Evolutionary conservation across 2,329 filamentous ascomycete genomes (phyloP).

Genomic region (Fonsecaea multimorphosa): DNA sequence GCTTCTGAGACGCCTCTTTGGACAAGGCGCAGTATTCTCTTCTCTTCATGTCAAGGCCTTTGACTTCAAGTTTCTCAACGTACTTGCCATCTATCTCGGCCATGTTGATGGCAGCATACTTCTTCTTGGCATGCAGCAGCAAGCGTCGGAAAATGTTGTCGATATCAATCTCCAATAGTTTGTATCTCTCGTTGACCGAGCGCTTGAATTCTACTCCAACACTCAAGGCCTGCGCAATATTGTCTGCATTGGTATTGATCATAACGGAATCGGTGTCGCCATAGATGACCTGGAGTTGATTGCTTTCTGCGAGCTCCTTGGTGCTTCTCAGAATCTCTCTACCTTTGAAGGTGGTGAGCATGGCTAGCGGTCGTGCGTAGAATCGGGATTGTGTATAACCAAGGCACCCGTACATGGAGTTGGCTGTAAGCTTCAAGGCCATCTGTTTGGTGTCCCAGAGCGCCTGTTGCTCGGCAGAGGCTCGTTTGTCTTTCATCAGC

Average conservation of each 20-base stretch:
- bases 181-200: constrained; percentile 92
- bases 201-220: constrained; percentile 95
- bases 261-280: constrained; percentile 99
- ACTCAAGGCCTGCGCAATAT: constrained; percentile 84
- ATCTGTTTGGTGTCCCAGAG: constrained; percentile 99
- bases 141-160: constrained; percentile 96
- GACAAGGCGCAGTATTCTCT: constrained; percentile 95
- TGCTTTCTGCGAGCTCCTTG: constrained; percentile 91
- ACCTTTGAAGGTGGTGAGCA: constrained; percentile 95
- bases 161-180: constrained; percentile 93
- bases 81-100: constrained; percentile 87
- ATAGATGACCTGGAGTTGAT: constrained; percentile 92
- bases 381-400: constrained; percentile 97
- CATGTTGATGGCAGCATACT: constrained; percentile 96
- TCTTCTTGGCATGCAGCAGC: constrained; percentile 96
- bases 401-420: constrained; percentile 99
- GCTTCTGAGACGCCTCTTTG: constrained; percentile 88
- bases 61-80: constrained; percentile 94
- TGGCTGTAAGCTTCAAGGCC: constrained; percentile 94
- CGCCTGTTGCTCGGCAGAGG: constrained; percentile 82
- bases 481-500: constrained; percentile 92
- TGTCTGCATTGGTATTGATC: constrained; percentile 99
- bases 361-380: constrained; percentile 91
- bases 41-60: constrained; percentile 96
- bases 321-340: constrained; percentile 96